Conservation (phyloP, 2,329 filamentous ascomycete genomes). For the Chalaropsis thielavioides region DNA sequence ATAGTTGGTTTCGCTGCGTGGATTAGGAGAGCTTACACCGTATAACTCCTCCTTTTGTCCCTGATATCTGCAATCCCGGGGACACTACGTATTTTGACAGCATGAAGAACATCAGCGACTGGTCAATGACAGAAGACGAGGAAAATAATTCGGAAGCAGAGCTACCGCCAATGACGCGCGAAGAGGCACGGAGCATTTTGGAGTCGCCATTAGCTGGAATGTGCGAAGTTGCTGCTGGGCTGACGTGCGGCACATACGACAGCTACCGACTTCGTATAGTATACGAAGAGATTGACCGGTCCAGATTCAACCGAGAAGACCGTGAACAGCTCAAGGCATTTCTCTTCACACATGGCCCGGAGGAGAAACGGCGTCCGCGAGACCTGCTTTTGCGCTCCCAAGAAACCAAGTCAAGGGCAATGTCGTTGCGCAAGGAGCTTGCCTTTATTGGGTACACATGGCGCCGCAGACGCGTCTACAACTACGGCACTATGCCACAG, state of each 20-base stretch:
- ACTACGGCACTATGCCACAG: conserved; percentile 14
- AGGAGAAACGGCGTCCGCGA: conserved; percentile 64
- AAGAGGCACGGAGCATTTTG: conserved; percentile 23
- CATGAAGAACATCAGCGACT: conserved; percentile 55
- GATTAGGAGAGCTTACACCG: conserved; percentile 63
- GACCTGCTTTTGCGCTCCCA: conserved; percentile 72
- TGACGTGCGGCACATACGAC: conserved; percentile 36
- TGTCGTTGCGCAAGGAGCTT: conserved; percentile 65
- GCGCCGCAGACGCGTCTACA: conserved; percentile 26
- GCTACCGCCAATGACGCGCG: conserved; percentile 10
- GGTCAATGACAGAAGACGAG: conserved; percentile 26
- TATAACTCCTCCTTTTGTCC: conserved; percentile 63
- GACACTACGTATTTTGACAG: conserved; percentile 88
- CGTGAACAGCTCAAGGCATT: conserved; percentile 36
- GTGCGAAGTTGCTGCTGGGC: conserved; percentile 28
- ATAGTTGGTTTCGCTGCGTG: conserved; percentile 71
- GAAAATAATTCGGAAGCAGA: neutral
- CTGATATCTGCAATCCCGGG: conserved; percentile 50
- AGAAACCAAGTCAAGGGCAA: conserved; percentile 47
- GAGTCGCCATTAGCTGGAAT: conserved; percentile 27
- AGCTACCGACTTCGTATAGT: conserved; percentile 34
- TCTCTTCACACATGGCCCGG: conserved; percentile 38
- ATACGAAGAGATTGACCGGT: conserved; percentile 34
- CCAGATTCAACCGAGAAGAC: conserved; percentile 25
- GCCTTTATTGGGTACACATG: conserved; percentile 90